These are phyloP conservation scores for Blastobotrys attinorum DNA, from an alignment of 805 yeast species.

Conservation along the genomic window DNA sequence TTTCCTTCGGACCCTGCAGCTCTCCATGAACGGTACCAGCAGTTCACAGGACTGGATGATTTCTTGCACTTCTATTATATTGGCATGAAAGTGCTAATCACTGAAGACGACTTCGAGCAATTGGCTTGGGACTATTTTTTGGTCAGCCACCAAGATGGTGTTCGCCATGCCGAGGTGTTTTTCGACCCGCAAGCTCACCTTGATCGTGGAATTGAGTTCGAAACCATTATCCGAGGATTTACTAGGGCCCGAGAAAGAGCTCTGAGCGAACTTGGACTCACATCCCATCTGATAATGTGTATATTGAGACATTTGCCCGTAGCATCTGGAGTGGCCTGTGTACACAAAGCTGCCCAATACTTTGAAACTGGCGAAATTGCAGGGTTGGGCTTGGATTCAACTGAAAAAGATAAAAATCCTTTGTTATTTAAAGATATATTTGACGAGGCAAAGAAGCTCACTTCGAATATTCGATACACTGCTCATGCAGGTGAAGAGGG, in stretches of 20 bases:
- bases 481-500: constrained; percentile 94
- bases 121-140: constrained; percentile 43
- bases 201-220: constrained; percentile 54
- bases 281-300: constrained; percentile 75
- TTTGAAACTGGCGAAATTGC: constrained; percentile 52
- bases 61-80: constrained; percentile 72
- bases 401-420: constrained; percentile 76
- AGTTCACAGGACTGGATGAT: constrained; percentile 65
- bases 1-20: constrained; percentile 57
- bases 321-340: constrained; percentile 47
- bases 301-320: constrained; percentile 68
- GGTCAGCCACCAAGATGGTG: constrained; percentile 21
- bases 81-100: constrained; percentile 67
- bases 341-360: constrained; percentile 44
- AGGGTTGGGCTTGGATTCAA: constrained; percentile 77
- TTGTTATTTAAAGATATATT: constrained; percentile 59
- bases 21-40: constrained; percentile 49
- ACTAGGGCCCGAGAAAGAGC: constrained; percentile 62
- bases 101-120: constrained; percentile 67
- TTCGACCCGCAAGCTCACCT: constrained; percentile 84
- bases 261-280: constrained; percentile 46
- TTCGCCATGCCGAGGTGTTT: constrained; percentile 63
- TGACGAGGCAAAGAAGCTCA: constrained; percentile 36
- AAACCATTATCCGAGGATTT: constrained; percentile 57
- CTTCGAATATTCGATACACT: constrained; percentile 50